Base-by-base conservation (phyloP, 192 early-diverging fungal genomes). In the Chytriomyces hyalinus region DNA sequence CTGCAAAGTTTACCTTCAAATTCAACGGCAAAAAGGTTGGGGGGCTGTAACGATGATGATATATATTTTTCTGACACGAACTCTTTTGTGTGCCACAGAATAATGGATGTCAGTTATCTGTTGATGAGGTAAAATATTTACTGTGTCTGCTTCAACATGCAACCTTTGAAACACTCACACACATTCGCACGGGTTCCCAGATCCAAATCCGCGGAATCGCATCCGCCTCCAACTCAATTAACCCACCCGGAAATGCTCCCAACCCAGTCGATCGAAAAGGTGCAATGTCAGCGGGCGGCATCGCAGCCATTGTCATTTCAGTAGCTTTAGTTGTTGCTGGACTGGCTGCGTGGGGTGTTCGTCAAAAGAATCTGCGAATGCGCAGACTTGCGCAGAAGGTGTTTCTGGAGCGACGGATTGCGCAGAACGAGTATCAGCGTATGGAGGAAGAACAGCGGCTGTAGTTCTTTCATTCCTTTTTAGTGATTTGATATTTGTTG, bases 51-150 rank as follows among this genome's bases (percentile, higher is more conserved):
- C 36, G 36, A 2, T 36, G 36, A 36, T 36, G 24, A 26, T 26
- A 26, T 26, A 26, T 26, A 0, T 26, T 26, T 26, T 26, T 26
- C 24, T 36, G 36, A 36, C 36, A 36, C 36, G 36, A 36, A 36
- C 36, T 36, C 36, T 36, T 36, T 36, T 36, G 36, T 36, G 36
- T 36, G 36, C 2, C 36, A 36, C 36, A 36, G 36, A 36, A 36
- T 10, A 51, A 17, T 22, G 69, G 69, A 49, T 70, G 69, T 57
- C 69, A 70, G 50, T 48, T 70, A 4, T 48, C 69, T 4, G 26
- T 70, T 22, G 53, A 57, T 57, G 50, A 70, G 50, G 69, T 70
- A n/a, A n/a, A n/a, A 15, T 5, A 4, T 59, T 59, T 5, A n/a
- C 4, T 59, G 36, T 36, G 0, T 36, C 36, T 36, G 4, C 4